Base-by-base conservation (phyloP, 495 filamentous ascomycete genomes). In the Aspergillus sclerotiicarbonarius region DNA sequence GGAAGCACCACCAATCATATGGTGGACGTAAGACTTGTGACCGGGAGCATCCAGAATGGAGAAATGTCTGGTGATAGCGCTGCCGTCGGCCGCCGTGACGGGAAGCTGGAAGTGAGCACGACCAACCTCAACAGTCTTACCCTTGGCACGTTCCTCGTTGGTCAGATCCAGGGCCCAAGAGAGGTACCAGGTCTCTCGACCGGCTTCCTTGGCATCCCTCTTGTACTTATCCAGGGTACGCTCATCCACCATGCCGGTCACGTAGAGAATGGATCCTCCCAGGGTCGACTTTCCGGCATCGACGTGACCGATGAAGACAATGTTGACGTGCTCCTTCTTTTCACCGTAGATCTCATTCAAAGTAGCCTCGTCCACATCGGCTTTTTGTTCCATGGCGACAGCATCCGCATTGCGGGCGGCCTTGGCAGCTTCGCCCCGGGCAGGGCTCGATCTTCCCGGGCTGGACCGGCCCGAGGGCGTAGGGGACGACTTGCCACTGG, bases 161-260 rank as follows among this genome's bases (percentile, higher is more conserved):
- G 92, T 98, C 64, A 96, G 74, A 83, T 99, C 95, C 51, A 97
- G 82, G 43, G 92, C 94, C 95, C 92, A 98, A 48, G 92, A 99
- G 10, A 97, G 79, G 69, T 96, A 98, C 95, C 92, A 98, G n/a
- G 90, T 90, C 79, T 98, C 93, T 80, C 92, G 88, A 54, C 94
- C 94, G 52, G 92, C 82, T 13, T 96, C 94, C 78, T 96, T 98
- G 21, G 94, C 94, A 63, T 98, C 94, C 57, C 84, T 84, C 82
- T 93, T 97, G 78, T 94, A 94, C 71, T 99, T 99, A 10, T 99
- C 94, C 80, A 99, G 83, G 18, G 94, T 99, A 64, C 94, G 85
- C 74, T 99, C 92, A 67, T 99, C 95, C 12, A 99, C 94, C 94
- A 99, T 99, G 45, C 94, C 94, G 15, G 94, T 97, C 56, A 83